phyloP scores from a whole-genome alignment of 2,329 filamentous ascomycete species.

The Fusarium sp. region DNA sequence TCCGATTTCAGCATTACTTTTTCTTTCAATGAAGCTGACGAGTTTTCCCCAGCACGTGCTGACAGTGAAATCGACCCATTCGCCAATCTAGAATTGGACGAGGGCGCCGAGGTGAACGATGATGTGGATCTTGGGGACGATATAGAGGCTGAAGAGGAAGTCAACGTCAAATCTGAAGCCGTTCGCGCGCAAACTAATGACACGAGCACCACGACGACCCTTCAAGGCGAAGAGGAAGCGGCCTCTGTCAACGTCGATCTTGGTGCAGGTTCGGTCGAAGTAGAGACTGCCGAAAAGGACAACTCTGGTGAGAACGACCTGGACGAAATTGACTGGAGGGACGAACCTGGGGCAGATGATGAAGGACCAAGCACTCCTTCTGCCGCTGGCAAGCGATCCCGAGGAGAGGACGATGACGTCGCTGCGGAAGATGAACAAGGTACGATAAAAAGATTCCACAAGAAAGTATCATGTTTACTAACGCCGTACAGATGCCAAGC shows the following conservation, averaged over 20 bases:
- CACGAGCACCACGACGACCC: slow-evolving; percentile 53
- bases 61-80: slow-evolving; percentile 49
- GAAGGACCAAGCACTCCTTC: slow-evolving; percentile 38
- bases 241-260: slow-evolving; percentile 45
- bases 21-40: slow-evolving; percentile 48
- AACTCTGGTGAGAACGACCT: slow-evolving; percentile 40
- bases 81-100: slow-evolving; percentile 46
- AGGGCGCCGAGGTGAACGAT: slow-evolving; percentile 35
- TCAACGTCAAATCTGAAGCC: slow-evolving; percentile 24
- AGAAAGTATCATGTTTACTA: slow-evolving; percentile 42
- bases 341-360: slow-evolving; percentile 47
- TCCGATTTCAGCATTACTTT: slow-evolving; percentile 41
- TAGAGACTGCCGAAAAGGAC: slow-evolving; percentile 43
- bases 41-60: slow-evolving; percentile 41
- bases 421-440: slow-evolving; percentile 55
- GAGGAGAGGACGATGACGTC: slow-evolving; percentile 48
- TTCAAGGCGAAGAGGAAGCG: slow-evolving; percentile 53
- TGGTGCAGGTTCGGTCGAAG: slow-evolving; percentile 37
- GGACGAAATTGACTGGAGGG: slow-evolving; percentile 52
- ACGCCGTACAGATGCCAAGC: slow-evolving; percentile 64
- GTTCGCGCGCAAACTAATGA: slow-evolving; percentile 37
- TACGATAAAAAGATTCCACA: slow-evolving; percentile 26
- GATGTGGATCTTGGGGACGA: slow-evolving; percentile 37
- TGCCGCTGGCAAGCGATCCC: slow-evolving; percentile 49
- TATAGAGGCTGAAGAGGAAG: slow-evolving; percentile 34